phyloP scores from a whole-genome alignment of 2,329 filamentous ascomycete genomes.

The Cryphonectria japonica region DNA sequence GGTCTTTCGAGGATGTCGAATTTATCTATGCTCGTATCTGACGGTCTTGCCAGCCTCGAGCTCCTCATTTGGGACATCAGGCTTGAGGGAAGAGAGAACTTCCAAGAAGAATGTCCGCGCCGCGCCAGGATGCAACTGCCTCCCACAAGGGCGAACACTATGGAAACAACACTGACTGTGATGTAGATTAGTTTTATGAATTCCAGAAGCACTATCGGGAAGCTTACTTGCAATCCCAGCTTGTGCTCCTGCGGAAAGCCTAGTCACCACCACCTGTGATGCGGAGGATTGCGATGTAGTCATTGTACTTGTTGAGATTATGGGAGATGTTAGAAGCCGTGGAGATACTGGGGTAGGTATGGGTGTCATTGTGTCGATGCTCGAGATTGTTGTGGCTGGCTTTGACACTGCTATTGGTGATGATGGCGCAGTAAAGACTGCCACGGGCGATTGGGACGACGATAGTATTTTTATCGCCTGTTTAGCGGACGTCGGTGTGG shows the following conservation, averaged over 20 bases:
- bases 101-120: not conserved
- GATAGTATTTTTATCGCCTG: not conserved
- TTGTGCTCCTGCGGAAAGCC: not conserved
- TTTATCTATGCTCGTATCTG: not conserved
- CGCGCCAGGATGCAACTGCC: not conserved
- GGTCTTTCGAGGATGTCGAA: not conserved
- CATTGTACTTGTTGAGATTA: not conserved
- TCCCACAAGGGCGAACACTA: not conserved
- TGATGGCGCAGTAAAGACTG: not conserved
- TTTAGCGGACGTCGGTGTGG: not conserved
- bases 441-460: not conserved
- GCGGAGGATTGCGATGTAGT: not conserved
- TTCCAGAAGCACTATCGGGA: too few species aligned
- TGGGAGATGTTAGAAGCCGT: not conserved
- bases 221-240: constrained; percentile 1
- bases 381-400: not conserved
- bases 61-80: not conserved
- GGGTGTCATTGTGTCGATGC: not conserved
- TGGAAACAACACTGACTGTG: not conserved
- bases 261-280: not conserved
- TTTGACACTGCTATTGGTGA: not conserved
- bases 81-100: not conserved
- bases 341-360: not conserved
- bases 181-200: not conserved
- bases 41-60: not conserved